Conservation (phyloP, 805 yeast species). For the Pichia ethanolica region DNA sequence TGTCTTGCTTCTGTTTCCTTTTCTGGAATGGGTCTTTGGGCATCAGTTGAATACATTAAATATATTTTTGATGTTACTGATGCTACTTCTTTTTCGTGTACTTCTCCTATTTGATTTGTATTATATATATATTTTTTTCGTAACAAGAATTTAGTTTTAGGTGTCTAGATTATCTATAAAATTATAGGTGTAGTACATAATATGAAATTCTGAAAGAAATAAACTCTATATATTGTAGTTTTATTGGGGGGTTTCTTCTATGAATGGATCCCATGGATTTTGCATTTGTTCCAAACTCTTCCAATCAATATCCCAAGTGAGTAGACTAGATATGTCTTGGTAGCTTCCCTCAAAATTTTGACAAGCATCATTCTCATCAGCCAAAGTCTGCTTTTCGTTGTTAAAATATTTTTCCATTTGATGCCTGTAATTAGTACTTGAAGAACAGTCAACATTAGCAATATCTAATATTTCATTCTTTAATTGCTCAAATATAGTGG, state of each 20-base stretch:
- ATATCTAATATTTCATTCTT: neutral
- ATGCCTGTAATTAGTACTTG: neutral
- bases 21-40: constrained; percentile 26
- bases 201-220: too few relatives aligned
- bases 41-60: constrained; percentile 23
- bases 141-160: too few relatives aligned
- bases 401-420: neutral
- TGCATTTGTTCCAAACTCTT: neutral
- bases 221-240: too few relatives aligned
- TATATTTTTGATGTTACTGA: constrained; percentile 20
- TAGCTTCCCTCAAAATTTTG: neutral
- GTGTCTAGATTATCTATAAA: too few relatives aligned
- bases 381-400: neutral
- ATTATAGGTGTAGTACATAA: too few relatives aligned
- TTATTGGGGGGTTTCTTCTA: neutral
- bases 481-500: neutral
- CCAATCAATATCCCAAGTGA: neutral
- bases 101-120: constrained; percentile 18
- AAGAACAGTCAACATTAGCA: neutral
- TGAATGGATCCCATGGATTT: neutral
- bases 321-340: neutral
- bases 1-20: constrained; percentile 21
- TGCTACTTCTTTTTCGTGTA: constrained; percentile 27
- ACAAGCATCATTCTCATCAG: neutral
- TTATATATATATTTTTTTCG: too few relatives aligned